Conservation (phyloP, 768 basidiomycete species). For the Trametopsis cervina region DNA sequence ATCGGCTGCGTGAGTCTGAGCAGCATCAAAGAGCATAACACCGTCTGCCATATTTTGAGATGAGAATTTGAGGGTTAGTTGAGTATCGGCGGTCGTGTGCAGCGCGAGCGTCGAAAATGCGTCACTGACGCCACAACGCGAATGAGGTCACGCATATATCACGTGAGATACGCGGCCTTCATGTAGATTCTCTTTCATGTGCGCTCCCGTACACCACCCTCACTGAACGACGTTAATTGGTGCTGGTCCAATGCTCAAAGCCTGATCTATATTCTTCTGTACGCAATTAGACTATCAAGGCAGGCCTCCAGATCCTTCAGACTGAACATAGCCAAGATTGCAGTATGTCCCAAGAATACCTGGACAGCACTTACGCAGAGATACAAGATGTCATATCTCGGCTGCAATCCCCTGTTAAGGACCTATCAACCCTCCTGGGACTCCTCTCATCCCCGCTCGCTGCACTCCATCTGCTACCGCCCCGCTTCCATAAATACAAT, state of each 20-base stretch:
- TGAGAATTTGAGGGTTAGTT: background rate
- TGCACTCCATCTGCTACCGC: slow-evolving; percentile 50
- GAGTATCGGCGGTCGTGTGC: background rate
- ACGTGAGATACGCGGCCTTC: background rate
- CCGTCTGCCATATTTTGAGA: slow-evolving; percentile 17
- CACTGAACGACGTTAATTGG: too few relatives aligned
- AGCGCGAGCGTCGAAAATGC: background rate
- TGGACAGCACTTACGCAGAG: slow-evolving; percentile 16
- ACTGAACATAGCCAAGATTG: too few relatives aligned
- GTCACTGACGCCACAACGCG: slow-evolving; percentile 3
- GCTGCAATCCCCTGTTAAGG: slow-evolving; percentile 30
- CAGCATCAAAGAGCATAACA: slow-evolving; percentile 16
- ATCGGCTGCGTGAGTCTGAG: slow-evolving; percentile 41
- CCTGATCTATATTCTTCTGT: too few relatives aligned
- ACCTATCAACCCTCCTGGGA: slow-evolving; percentile 43
- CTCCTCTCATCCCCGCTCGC: slow-evolving; percentile 57
- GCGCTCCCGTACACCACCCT: too few relatives aligned
- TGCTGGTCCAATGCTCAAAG: too few relatives aligned
- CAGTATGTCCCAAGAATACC: slow-evolving; percentile 18
- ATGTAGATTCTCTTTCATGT: background rate
- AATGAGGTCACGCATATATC: slow-evolving; percentile 3
- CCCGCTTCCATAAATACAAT: slow-evolving; percentile 42
- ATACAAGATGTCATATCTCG: slow-evolving; percentile 22
- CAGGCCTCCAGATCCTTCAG: too few relatives aligned
- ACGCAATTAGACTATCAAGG: too few relatives aligned